These are phyloP conservation scores for Tolypocladium album DNA, from an alignment of 2,329 filamentous ascomycete genomes.

Conservation along the genomic window DNA sequence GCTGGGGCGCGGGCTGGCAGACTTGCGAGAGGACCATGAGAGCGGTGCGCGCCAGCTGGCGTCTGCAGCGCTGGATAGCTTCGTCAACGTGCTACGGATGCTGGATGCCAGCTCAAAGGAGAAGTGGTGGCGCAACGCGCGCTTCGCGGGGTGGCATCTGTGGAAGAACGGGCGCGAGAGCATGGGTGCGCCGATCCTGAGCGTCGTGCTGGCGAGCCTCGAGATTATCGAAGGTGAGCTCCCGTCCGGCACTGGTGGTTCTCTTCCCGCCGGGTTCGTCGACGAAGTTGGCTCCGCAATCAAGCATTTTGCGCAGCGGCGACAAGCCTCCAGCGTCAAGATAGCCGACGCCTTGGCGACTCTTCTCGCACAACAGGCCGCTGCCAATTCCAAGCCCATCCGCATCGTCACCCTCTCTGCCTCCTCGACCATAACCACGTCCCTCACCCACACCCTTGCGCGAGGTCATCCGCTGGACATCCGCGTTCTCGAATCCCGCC, in stretches of 20 bases:
- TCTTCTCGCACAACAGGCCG: conserved; percentile 15
- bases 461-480: conserved; percentile 35
- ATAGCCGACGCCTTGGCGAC: conserved; percentile 24
- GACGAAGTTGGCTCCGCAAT: conserved; percentile 10
- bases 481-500: conserved; percentile 55
- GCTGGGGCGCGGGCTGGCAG: conserved; percentile 34
- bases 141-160: conserved; percentile 50
- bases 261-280: conserved; percentile 3
- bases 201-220: conserved; percentile 35
- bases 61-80: conserved; percentile 34
- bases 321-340: conserved; percentile 13
- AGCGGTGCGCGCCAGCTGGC: conserved; percentile 51
- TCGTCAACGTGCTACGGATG: conserved; percentile 33
- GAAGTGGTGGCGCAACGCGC: conserved; percentile 43
- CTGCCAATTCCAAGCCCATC: conserved; percentile 16
- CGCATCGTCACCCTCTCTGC: conserved; percentile 50
- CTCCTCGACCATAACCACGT: conserved; percentile 48
- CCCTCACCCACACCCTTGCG: conserved; percentile 31
- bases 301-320: conserved; percentile 7
- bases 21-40: conserved; percentile 43
- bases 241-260: conserved; percentile 2
- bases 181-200: conserved; percentile 52
- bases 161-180: conserved; percentile 56
- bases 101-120: conserved; percentile 11
- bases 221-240: conserved; percentile 23